Base-by-base conservation (phyloP, 129 eudicot genomes). In the Sambucus nigra region DNA sequence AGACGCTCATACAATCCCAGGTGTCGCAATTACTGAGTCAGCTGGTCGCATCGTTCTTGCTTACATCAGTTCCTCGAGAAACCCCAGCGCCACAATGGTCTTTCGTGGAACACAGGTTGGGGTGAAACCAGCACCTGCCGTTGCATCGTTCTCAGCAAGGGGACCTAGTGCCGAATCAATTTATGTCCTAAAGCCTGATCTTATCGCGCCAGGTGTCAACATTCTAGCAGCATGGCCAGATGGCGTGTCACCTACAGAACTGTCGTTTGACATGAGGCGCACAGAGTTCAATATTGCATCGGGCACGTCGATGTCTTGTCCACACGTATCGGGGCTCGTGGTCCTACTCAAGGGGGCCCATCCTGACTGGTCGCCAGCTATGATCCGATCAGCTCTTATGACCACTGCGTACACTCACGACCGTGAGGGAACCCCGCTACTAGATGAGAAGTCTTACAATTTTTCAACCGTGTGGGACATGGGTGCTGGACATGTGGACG, bases 281-380 rank as follows among this genome's bases (percentile, higher is more conserved):
- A 64, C 87, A 0, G 68, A 76, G 1, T 89, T 89, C 59, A 85
- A 81, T 42, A 76, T 89, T 21, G 39, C 55, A 7, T 89, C 98
- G 0, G 98, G 98, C 19, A 85, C 98, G 14, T 89, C 98, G 0
- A 84, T 85, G 98, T 76, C 98, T 0, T 84, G 95, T 60, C 98
- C 98, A 1, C 98, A 89, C 50, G 88, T 74, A 5, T 76, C 95
- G 0, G 98, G 98, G 25, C 58, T 85, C n/a, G 84, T 82, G 0
- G 94, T 94, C 15, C 62, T 89, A 45, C 71, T 85, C 5, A 89
- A 89, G 69, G 95, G 95, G 18, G 88, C 94, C 20, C 94, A 85
- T 58, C 88, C 95, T 10, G 94, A 85, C 46, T 89, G 98, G 98
- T 74, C 95, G 22, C 94, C 95, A 0, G 98, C 98, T 1, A 79